Base-by-base conservation (phyloP, 768 basidiomycete genomes). In the Lentinula aciculospora region DNA sequence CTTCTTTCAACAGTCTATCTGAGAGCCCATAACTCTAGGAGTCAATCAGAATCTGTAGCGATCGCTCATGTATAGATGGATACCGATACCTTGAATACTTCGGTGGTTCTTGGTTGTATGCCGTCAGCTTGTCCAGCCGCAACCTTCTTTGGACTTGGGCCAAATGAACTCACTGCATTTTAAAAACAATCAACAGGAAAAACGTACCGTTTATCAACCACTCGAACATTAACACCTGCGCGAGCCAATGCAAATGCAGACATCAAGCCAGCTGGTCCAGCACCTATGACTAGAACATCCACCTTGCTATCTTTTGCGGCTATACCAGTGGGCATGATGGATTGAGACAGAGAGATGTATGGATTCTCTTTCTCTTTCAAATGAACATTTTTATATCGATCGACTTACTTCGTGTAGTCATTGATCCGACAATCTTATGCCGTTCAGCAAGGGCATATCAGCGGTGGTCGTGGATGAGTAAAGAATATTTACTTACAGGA, bases 1-100 rank as follows among this genome's bases (percentile, higher is more conserved):
- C 88, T 63, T 89, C 81, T 39, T 69, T 75, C 25, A 90, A 59
- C 21, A 92, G 64, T 3, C 80, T 76, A 17, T 89, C 84, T 0
- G 81, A 86, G 5, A 92, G 76, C 5, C 89, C 89, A 69, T 92
- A 91, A 60, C 88, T 92, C 88, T 91, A 53, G 31, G 17, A 23
- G 46, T 31, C 4, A 28, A 8, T n/a, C 4, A 36, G n/a, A 57
- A 27, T 48, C 32, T 15, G 10, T 15, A 8, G 19, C 21, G n/a
- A 42, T 21, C 19, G 21, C n/a, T 8, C 40, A 50, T 15, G 19
- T n/a, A 40, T n/a, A 13, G 8, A 3, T 17, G 23, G 29, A 19
- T 34, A 80, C 82, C 74, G 29, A 19, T 34, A 80, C 82, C 74
- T 83, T 79, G 15, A 84, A 66, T 2, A 84, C 79, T 67, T 81